Evolutionary conservation across 2,329 filamentous ascomycete species (phyloP).

Genomic region (Scytalidium sp.): DNA sequence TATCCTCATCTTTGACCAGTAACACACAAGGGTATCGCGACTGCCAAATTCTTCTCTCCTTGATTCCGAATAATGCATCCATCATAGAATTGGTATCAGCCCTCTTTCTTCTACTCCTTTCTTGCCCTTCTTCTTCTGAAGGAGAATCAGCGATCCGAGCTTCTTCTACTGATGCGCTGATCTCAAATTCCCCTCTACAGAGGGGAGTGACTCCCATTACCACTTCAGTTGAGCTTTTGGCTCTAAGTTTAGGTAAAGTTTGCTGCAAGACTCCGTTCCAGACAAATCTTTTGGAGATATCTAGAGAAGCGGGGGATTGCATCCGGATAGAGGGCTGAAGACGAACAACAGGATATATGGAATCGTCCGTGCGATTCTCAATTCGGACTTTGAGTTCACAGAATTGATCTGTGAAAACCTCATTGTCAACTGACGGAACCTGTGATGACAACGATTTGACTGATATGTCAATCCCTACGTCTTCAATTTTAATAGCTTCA

Average conservation of each 20-base stretch:
- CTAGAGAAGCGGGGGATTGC: conserved; percentile 63
- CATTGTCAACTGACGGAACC: conserved; percentile 11
- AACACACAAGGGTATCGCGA: conserved; percentile 55
- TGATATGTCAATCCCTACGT: conserved; percentile 65
- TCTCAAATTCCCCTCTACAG: conserved; percentile 78
- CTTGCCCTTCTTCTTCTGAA: conserved; percentile 27
- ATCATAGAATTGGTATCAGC: conserved; percentile 55
- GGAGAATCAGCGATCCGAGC: conserved; percentile 45
- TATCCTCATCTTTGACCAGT: conserved; percentile 45
- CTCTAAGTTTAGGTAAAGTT: conserved; percentile 59
- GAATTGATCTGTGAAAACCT: conserved; percentile 56
- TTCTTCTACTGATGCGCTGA: conserved; percentile 80
- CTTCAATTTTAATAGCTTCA: conserved; percentile 76
- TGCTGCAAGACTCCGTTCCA: conserved; percentile 86
- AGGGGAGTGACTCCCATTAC: conserved; percentile 71
- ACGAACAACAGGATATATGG: conserved; percentile 70
- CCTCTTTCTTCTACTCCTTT: conserved; percentile 31
- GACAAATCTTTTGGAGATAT: conserved; percentile 76
- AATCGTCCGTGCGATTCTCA: conserved; percentile 66
- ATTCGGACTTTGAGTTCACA: conserved; percentile 67
- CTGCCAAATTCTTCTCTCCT: conserved; percentile 64
- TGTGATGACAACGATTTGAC: conserved; percentile 34
- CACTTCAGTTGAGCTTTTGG: conserved; percentile 57
- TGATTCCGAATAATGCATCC: conserved; percentile 55
- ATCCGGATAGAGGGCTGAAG: conserved; percentile 75